Percentiles rank a stretch among this genome's conserved stretches.
These are phyloP conservation scores for Boletus pseudopeckii DNA, from an alignment of 768 basidiomycete species.

Conservation along the genomic window DNA sequence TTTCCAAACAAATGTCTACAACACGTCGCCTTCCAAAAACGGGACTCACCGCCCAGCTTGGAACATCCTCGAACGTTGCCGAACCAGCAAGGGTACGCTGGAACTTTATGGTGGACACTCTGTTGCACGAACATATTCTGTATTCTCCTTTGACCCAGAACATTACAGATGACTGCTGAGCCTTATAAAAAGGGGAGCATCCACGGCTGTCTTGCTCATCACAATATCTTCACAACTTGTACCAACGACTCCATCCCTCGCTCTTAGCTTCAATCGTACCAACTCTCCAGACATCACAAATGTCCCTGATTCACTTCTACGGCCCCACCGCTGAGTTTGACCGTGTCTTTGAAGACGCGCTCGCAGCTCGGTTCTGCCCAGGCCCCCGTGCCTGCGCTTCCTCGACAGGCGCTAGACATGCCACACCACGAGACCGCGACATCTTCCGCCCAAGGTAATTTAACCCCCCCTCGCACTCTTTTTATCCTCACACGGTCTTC, in stretches of 20 bases:
- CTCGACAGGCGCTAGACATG: neutral
- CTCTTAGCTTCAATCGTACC: neutral
- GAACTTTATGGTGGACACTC: neutral
- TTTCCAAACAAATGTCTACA: neutral
- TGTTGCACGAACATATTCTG: neutral
- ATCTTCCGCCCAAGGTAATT: slow-evolving; percentile 21
- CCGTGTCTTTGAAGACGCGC: slow-evolving; percentile 16
- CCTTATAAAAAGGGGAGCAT: slow-evolving; percentile 2
- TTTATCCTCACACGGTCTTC: neutral
- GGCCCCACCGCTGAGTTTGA: neutral
- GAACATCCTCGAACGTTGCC: slow-evolving; percentile 2
- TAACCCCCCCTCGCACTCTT: neutral
- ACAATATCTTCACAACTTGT: neutral
- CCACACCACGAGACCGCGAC: neutral
- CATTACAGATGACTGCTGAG: neutral
- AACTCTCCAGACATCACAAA: neutral
- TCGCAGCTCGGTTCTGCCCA: slow-evolving; percentile 19
- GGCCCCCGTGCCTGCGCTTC: neutral
- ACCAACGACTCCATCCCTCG: neutral
- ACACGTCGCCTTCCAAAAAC: neutral
- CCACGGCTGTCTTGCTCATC: neutral
- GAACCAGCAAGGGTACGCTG: neutral
- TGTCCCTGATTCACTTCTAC: slow-evolving; percentile 2
- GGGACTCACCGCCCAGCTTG: neutral
- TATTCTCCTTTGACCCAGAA: neutral